These are phyloP conservation scores for Sphagnum fallax DNA, from an alignment of 228 moss, liverwort and hornwort genomes.

Conservation along the genomic window DNA sequence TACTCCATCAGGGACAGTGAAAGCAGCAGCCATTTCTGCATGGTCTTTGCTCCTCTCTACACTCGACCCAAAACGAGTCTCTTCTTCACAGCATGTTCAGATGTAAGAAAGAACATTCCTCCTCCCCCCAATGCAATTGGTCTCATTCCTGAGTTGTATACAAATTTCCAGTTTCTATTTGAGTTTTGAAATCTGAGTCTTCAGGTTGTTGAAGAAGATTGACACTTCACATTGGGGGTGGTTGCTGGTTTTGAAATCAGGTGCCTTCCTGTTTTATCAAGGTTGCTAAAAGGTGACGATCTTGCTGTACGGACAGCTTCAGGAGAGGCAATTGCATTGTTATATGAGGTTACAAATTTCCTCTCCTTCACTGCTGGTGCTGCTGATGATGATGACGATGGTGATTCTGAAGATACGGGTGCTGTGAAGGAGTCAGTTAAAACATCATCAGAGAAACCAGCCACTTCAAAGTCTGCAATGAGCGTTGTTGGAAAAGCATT, in stretches of 20 bases:
- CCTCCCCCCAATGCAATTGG: background rate
- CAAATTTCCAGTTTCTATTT: background rate
- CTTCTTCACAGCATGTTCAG: slow-evolving; percentile 50
- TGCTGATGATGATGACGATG: slow-evolving; percentile 14
- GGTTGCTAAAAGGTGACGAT: slow-evolving; percentile 64
- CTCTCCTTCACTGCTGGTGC: slow-evolving; percentile 18
- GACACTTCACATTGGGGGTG: no score
- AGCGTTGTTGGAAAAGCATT: slow-evolving; percentile 22
- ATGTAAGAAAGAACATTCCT: slow-evolving; percentile 20
- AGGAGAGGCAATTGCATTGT: slow-evolving; percentile 76
- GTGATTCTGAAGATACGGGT: slow-evolving; percentile 12
- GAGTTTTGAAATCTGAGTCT: background rate
- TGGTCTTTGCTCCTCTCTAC: slow-evolving; percentile 81
- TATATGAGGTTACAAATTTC: slow-evolving; percentile 65
- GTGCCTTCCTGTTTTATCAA: slow-evolving; percentile 58
- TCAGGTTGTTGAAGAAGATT: background rate
- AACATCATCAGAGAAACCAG: slow-evolving; percentile 9
- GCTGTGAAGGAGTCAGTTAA: background rate
- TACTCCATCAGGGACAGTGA: slow-evolving; percentile 49
- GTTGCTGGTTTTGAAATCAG: slow-evolving; percentile 14
- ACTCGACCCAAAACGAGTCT: slow-evolving; percentile 44
- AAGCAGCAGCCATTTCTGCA: slow-evolving; percentile 59
- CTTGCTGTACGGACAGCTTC: slow-evolving; percentile 61
- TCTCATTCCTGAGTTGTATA: background rate
- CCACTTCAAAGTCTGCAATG: slow-evolving; percentile 12